Base-by-base conservation (phyloP, 2,329 filamentous ascomycete species). In the Pseudopithomyces maydicus region DNA sequence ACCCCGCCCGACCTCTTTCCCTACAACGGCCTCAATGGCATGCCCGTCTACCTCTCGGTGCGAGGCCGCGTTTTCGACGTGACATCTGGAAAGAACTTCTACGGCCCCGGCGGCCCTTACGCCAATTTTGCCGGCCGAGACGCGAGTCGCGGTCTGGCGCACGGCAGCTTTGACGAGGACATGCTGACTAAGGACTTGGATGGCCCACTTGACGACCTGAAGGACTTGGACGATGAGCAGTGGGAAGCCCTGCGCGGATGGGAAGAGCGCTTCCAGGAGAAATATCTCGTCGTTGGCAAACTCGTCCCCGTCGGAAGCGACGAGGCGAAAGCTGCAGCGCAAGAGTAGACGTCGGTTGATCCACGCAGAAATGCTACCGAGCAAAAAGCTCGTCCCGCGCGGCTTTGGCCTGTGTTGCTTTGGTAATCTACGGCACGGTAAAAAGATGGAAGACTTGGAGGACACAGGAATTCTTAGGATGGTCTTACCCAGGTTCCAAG, bases 41-140 rank as follows among this genome's bases (percentile, higher is more conserved):
- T 80, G 65, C 91, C 91, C 48, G 91, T 98, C 55, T 97, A 91
- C 78, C 85, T 99, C 47, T 90, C 92, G n/a, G 92, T 98, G 17
- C 90, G 92, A 41, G 93, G 95, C 51, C 88, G 87, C 49, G 89
- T 98, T 62, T 98, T 97, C 74, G 95, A 99, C 74, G 94, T 98
- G 22, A 87, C 88, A 0, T 80, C 87, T 14, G 94, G 95, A 22
- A 86, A 89, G 71, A 93, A 96, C 81, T 98, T 98, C 78, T 99
- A 99, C 79, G 95, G 95, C 3, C 95, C 95, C 19, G 93, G 92
- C 12, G 94, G 94, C 0, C 92, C 94, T 1, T 99, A 99, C 77
- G 88, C 89, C 76, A 98, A 98, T 80, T 99, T 99, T 73, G 95
- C 95, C 0, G 95, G 95, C 0, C 83, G 93, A 38, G 95, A 99